A percentile compares a stretch with the other conserved stretches of the same genome.
These are phyloP conservation scores for Aspergillus funiculosus DNA, from an alignment of 495 filamentous ascomycete species.

Conservation along the genomic window DNA sequence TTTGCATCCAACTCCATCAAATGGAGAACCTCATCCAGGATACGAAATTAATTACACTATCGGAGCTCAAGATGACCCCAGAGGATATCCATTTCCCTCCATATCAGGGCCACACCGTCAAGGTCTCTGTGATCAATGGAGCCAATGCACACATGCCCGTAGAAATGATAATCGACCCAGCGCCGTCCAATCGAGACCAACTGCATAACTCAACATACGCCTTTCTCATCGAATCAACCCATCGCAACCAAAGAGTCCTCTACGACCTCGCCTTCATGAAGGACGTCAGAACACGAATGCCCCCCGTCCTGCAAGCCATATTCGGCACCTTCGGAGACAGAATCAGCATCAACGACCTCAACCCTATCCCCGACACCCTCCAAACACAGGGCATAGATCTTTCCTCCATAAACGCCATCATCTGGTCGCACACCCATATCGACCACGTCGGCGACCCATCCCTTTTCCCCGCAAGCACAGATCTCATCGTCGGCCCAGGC, in stretches of 20 bases:
- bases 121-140: not conserved
- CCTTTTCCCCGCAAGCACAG: conserved; percentile 44
- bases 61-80: too few species aligned
- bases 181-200: not conserved
- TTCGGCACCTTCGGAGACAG: not conserved
- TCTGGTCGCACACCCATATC: not conserved
- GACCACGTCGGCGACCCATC: conserved; percentile 56
- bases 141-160: not conserved
- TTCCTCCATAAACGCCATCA: not conserved
- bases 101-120: not conserved
- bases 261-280: conserved; percentile 1
- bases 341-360: not conserved
- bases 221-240: not conserved
- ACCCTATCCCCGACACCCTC: not conserved
- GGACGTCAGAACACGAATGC: not conserved
- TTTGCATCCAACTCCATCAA: too few species aligned
- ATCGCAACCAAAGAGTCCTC: not conserved
- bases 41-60: too few species aligned
- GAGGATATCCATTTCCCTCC: not conserved
- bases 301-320: not conserved
- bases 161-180: not conserved
- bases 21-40: too few species aligned
- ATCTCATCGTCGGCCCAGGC: conserved; percentile 53
- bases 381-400: not conserved
- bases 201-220: not conserved